phyloP scores from a whole-genome alignment of 2,329 filamentous ascomycete genomes.

The Aspergillus sp. region DNA sequence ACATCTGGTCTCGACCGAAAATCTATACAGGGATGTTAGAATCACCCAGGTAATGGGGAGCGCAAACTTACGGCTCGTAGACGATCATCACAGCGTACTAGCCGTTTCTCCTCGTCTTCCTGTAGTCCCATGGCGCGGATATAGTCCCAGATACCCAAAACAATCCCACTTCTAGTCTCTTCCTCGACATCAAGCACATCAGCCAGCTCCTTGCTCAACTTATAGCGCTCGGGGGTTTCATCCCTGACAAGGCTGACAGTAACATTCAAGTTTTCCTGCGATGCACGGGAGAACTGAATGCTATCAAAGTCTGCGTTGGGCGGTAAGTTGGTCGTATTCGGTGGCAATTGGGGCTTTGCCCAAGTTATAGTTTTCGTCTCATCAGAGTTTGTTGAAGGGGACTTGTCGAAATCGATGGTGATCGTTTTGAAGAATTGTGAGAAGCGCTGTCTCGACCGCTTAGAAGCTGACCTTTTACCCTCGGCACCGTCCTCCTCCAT shows the following conservation, averaged over 20 bases:
- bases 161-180: constrained; percentile 81
- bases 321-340: constrained; percentile 54
- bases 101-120: constrained; percentile 92
- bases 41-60: background rate
- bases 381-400: constrained; percentile 41
- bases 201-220: constrained; percentile 73
- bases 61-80: constrained; percentile 66
- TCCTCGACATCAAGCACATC: constrained; percentile 84
- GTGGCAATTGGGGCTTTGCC: constrained; percentile 70
- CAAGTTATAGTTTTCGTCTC: constrained; percentile 66
- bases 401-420: constrained; percentile 52
- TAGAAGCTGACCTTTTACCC: constrained; percentile 28
- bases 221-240: constrained; percentile 82
- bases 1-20: constrained; percentile 72
- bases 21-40: constrained; percentile 52
- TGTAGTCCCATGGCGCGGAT: constrained; percentile 81
- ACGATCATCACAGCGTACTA: constrained; percentile 84
- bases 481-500: constrained; percentile 62
- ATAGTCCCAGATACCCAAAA: constrained; percentile 95
- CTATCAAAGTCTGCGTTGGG: constrained; percentile 81
- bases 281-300: constrained; percentile 84
- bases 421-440: constrained; percentile 55
- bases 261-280: constrained; percentile 90
- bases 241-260: constrained; percentile 83
- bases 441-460: constrained; percentile 41